phyloP scores from a whole-genome alignment of 768 basidiomycete genomes.

The Auriscalpium orientale region DNA sequence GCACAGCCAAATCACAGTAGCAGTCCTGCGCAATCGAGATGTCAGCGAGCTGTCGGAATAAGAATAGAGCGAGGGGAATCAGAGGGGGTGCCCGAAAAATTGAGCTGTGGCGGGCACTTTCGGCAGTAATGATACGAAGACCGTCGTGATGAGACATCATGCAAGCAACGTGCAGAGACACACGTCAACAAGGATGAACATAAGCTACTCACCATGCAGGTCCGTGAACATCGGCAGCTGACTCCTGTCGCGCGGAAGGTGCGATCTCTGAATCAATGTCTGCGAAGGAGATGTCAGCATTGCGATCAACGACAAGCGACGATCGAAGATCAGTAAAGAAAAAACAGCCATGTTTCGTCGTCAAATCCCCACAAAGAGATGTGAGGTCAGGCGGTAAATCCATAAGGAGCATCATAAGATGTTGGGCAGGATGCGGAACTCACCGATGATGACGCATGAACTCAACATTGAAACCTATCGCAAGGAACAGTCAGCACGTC shows the following conservation, averaged over 20 bases:
- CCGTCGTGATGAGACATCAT: conserved; percentile 87
- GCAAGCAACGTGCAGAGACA: conserved; percentile 1
- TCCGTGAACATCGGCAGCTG: background rate
- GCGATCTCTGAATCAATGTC: no score
- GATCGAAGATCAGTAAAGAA: conserved; percentile 34
- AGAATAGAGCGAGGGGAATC: conserved; percentile 24
- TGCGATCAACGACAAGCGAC: background rate
- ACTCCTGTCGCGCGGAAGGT: no score
- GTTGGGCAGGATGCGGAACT: conserved; percentile 18
- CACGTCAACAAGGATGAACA: background rate
- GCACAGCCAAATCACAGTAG: no score
- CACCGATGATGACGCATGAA: conserved; percentile 20
- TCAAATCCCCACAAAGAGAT: conserved; percentile 40
- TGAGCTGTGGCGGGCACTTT: conserved; percentile 95
- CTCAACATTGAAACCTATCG: no score
- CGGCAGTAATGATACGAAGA: conserved; percentile 81
- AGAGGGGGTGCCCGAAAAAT: conserved; percentile 74
- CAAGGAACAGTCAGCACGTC: background rate
- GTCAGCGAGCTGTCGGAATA: background rate
- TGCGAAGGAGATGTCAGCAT: background rate
- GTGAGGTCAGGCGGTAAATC: conserved; percentile 81
- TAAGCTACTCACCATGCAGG: background rate
- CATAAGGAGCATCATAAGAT: conserved; percentile 52
- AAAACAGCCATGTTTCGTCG: conserved; percentile 82
- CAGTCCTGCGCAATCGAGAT: no score